Evolutionary conservation across 805 yeast species (phyloP).

Genomic region (Ogataea henricii): DNA sequence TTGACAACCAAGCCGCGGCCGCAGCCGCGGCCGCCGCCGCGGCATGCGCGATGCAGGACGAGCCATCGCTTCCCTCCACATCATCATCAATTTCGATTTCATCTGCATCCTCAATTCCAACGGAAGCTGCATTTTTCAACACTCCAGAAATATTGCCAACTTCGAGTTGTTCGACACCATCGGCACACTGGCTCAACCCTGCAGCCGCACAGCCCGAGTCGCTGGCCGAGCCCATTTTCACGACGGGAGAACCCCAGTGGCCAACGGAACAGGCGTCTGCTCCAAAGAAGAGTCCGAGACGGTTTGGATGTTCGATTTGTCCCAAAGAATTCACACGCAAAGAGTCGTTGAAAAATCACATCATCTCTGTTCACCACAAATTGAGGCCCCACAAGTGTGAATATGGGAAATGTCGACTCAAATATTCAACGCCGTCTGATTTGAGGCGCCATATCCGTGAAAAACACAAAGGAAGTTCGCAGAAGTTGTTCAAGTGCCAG

Average conservation of each 20-base stretch:
- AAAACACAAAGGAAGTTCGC: constrained; percentile 14
- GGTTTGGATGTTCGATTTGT: constrained; percentile 18
- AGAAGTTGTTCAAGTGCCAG: constrained; percentile 17
- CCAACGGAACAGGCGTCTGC: constrained; percentile 1
- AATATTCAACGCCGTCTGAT: constrained; percentile 24
- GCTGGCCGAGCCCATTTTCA: background rate
- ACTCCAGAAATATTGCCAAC: background rate
- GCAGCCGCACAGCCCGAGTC: background rate
- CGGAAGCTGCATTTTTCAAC: background rate
- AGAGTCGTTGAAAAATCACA: constrained; percentile 26
- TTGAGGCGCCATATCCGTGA: constrained; percentile 25
- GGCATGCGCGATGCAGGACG: too few species aligned
- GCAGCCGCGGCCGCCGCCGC: too few species aligned
- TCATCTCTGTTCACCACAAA: constrained; percentile 22
- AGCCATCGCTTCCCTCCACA: background rate
- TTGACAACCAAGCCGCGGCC: background rate
- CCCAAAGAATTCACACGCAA: constrained; percentile 19
- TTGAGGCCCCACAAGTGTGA: constrained; percentile 21
- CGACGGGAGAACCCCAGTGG: background rate
- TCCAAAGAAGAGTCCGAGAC: constrained; percentile 4
- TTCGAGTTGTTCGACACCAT: background rate
- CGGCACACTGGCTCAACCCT: background rate
- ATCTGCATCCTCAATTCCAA: background rate
- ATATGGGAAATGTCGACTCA: constrained; percentile 11
- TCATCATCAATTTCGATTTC: background rate